Conservation (phyloP, 257 asterid species). For the Fraxinus anomala region DNA sequence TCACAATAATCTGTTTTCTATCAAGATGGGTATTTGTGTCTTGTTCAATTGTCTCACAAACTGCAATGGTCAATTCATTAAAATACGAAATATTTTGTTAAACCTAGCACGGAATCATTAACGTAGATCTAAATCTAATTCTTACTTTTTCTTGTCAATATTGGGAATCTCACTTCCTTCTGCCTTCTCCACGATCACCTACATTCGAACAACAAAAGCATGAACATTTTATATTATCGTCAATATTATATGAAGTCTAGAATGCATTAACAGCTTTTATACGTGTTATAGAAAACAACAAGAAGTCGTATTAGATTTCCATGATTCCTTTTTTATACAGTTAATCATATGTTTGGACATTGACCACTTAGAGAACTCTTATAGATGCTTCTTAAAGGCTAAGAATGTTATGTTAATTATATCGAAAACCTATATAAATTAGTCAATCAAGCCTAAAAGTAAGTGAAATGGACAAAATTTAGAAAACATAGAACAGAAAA, state of each 20-base stretch:
- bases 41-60: not conserved
- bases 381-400: not conserved
- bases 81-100: not conserved
- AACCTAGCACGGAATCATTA: not conserved
- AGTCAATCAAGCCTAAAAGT: not conserved
- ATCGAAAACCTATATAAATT: not conserved
- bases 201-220: no score
- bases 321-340: not conserved
- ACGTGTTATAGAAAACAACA: not conserved
- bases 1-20: not conserved
- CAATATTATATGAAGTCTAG: no score
- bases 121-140: not conserved
- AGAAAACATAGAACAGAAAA: not conserved
- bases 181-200: constrained; percentile 80
- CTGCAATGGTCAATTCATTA: not conserved
- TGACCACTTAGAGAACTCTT: not conserved
- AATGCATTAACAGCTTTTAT: not conserved
- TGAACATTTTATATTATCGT: no score
- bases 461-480: not conserved
- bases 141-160: constrained; percentile 75
- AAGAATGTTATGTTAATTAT: not conserved
- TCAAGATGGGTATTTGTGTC: not conserved
- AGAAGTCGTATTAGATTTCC: not conserved
- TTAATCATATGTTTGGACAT: not conserved
- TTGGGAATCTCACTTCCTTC: constrained; percentile 66